Evolutionary conservation across 352 stramenopile species (phyloP), one percentile per base, ranked within the genome.

Genomic region (Globisporangium alternatum): DNA sequence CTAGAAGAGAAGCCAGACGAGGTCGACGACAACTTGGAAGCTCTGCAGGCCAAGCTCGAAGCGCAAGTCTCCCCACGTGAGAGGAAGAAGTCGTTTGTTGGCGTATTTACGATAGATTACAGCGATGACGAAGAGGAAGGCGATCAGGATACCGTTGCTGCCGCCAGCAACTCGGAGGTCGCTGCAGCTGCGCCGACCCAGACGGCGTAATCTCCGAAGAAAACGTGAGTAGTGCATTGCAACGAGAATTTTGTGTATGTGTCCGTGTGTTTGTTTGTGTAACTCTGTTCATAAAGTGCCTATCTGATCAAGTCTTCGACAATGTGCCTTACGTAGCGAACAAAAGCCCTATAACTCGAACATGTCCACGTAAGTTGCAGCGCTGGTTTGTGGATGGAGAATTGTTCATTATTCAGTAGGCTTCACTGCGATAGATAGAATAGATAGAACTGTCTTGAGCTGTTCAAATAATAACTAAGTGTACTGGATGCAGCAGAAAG

Each of bases 41-140:
- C 35, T n/a, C 28, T 56, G 65, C 65, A 35, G 57, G 62, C 37
- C 56, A 69, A n/a, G 63, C 28, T 52, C 54, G 56, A 51, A 53
- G 47, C n/a, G 33, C 56, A 17, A 69, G 64, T 57, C 41, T 58
- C 56, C 30, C 22, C 62, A 6, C 69, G 69, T 21, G 71, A 76
- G 30, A 33, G 64, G 25, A 78, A 84, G 47, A 76, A 76, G 66
- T 60, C 49, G 28, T 91, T 91, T 65, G 80, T 89, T 19, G 83
- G 78, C 17, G 80, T 91, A 55, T 91, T 91, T 60, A 91, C 83
- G 52, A 91, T 91, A 74, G 82, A 89, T 60, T 87, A 91, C 66
- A 91, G 82, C 60, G 83, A 91, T 48, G 80, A 90, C 56, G 80
- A 91, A 65, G 78, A 86, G 15, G 76, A 86, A 13, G 56, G 74